Percentiles rank a stretch among this genome's conserved stretches.
phyloP scores from a whole-genome alignment of 805 yeast species.

The Nakazawaea holstii region DNA sequence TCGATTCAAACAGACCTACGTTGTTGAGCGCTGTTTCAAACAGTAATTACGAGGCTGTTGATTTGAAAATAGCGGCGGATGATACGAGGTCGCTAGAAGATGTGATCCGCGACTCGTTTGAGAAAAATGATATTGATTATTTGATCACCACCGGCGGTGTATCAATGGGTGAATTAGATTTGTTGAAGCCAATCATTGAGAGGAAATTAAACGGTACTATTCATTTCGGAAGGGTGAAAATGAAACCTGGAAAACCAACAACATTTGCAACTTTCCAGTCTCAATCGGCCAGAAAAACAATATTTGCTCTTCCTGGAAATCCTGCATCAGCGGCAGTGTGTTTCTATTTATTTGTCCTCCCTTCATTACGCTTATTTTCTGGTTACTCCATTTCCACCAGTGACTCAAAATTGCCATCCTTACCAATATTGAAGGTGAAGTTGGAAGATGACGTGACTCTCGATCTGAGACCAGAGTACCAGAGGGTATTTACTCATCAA shows the following conservation, averaged over 20 bases:
- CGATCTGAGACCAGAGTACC: conserved; percentile 50
- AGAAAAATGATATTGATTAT: conserved; percentile 28
- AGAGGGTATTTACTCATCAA: conserved; percentile 33
- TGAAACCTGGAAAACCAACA: conserved; percentile 58
- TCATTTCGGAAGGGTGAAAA: conserved; percentile 51
- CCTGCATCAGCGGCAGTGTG: conserved; percentile 52
- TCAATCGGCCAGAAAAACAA: conserved; percentile 20
- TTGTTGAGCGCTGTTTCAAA: conserved; percentile 29
- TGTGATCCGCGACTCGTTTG: conserved; percentile 22
- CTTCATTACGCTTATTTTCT: conserved; percentile 33
- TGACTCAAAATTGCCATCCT: conserved; percentile 16
- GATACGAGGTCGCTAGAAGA: conserved; percentile 21
- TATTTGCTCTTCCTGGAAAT: conserved; percentile 52
- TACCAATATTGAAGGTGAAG: conserved; percentile 30
- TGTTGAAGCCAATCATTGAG: conserved; percentile 44
- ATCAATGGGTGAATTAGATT: conserved; percentile 53
- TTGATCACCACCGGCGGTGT: conserved; percentile 53
- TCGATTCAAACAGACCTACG: conserved; percentile 46
- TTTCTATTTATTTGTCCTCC: conserved; percentile 40
- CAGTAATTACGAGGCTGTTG: conserved; percentile 33
- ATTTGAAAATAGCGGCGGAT: conserved; percentile 48
- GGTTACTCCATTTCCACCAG: conserved; percentile 21
- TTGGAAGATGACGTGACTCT: conserved; percentile 27
- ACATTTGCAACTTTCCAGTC: conserved; percentile 41
- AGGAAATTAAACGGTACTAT: conserved; percentile 34